Conservation (phyloP, 1,284 basidiomycete genomes). For the Schizophyllum amplum region DNA sequence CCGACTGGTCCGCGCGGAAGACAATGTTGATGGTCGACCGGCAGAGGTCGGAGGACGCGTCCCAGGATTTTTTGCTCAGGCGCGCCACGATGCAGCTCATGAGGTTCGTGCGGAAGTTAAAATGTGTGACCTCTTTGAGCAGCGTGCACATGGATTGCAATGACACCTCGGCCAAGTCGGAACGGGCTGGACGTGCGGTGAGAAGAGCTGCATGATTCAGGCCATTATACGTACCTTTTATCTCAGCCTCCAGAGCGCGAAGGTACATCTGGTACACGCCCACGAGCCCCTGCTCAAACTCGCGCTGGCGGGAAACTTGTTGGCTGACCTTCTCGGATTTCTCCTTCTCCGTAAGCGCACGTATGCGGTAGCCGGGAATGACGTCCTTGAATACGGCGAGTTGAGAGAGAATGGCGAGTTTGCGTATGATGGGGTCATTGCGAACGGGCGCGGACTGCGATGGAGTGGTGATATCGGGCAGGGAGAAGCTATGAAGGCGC, state of each 20-base stretch:
- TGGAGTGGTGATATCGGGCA: conserved; percentile 60
- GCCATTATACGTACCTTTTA: conserved; percentile 58
- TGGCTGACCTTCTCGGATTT: conserved; percentile 92
- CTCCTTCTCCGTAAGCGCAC: conserved; percentile 84
- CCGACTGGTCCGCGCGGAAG: conserved; percentile 75
- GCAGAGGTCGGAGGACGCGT: conserved; percentile 77
- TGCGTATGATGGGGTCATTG: conserved; percentile 82
- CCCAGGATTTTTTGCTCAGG: conserved; percentile 84
- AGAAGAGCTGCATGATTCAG: conserved; percentile 14
- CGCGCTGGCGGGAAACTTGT: conserved; percentile 82
- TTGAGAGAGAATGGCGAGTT: conserved; percentile 85
- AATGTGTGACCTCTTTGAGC: conserved; percentile 81
- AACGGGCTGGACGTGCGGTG: conserved; percentile 45
- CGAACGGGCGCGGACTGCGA: conserved; percentile 57
- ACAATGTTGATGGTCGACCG: conserved; percentile 74
- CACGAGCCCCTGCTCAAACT: conserved; percentile 97
- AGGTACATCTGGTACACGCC: conserved; percentile 86
- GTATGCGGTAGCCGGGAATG: conserved; percentile 87
- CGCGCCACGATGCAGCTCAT: conserved; percentile 82
- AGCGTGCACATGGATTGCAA: conserved; percentile 87
- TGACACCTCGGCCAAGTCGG: conserved; percentile 63
- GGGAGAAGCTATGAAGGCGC: conserved; percentile 80
- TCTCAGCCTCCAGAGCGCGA: conserved; percentile 75
- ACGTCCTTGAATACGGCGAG: conserved; percentile 95
- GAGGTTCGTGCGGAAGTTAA: conserved; percentile 95